A percentile compares a stretch with the other conserved stretches of the same genome.
These are phyloP conservation scores for Saitozyma sp. DNA, from an alignment of 768 basidiomycete species.

Conservation along the genomic window DNA sequence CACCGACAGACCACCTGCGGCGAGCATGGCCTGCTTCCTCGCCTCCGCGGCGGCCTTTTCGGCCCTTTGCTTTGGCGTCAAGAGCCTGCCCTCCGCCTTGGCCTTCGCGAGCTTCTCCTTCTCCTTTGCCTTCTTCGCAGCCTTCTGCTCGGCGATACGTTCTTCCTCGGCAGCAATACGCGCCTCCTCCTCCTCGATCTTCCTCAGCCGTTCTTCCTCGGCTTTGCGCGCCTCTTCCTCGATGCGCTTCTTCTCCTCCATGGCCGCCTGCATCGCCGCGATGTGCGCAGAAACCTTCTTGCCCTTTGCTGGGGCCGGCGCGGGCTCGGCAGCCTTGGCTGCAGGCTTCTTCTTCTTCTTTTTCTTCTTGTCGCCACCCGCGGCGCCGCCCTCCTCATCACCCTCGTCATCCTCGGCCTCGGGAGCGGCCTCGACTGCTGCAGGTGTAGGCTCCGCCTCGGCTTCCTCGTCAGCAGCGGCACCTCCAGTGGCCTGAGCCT, in stretches of 20 bases:
- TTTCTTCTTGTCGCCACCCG: conserved; percentile 81
- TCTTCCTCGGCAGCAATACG: conserved; percentile 73
- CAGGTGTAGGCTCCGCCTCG: not conserved
- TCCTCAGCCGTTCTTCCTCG: conserved; percentile 72
- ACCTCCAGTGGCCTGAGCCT: conserved; percentile 25
- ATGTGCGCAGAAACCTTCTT: conserved; percentile 60
- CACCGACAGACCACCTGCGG: conserved; percentile 78
- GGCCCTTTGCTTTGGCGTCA: conserved; percentile 97
- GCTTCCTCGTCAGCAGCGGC: conserved; percentile 5
- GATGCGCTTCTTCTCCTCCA: conserved; percentile 85
- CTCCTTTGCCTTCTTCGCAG: conserved; percentile 58
- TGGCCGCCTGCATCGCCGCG: conserved; percentile 78
- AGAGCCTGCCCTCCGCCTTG: conserved; percentile 87
- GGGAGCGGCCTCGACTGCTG: conserved; percentile 11
- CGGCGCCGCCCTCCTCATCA: conserved; percentile 60
- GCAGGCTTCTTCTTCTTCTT: conserved; percentile 70
- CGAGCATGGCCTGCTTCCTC: conserved; percentile 83
- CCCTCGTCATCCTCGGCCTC: conserved; percentile 67
- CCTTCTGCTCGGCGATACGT: conserved; percentile 67
- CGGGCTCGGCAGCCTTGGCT: conserved; percentile 42
- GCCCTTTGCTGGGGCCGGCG: conserved; percentile 53
- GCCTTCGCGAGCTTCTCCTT: conserved; percentile 72
- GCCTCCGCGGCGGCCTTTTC: conserved; percentile 86
- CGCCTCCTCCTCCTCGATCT: conserved; percentile 85
- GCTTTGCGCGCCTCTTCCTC: conserved; percentile 76